Base-by-base conservation (phyloP, 2,329 filamentous ascomycete genomes). In the Fonsecaea erecta region DNA sequence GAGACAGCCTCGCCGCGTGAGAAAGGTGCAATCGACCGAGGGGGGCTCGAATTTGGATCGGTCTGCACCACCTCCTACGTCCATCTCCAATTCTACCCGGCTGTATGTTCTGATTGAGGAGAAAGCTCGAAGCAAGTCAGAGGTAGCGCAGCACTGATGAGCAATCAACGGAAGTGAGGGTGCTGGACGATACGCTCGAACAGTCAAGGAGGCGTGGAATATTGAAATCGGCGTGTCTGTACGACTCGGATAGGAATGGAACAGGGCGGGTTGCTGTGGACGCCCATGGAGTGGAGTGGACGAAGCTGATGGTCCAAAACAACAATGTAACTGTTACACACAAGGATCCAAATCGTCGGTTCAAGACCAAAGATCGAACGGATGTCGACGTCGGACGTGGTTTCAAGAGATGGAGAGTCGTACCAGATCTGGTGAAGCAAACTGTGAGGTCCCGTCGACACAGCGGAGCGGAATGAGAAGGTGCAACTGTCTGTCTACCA, bases 171-270 rank as follows among this genome's bases (percentile, higher is more conserved):
- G 34, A 16, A 21, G 57, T 18, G 62, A 37, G 2, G 35, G 53
- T 35, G 51, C 66, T 28, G 59, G 63, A 30, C 56, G 62, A 34
- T 63, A 58, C 28, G 48, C 61, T 14, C 60, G 52, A 54, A 60
- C 62, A 26, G 57, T 71, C 30, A 52, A 64, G 14, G 65, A 62
- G 9, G 62, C 5, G 65, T 18, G 62, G 69, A 34, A 56, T 66
- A 43, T 18, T 66, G n/a, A 53, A 37, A 63, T 59, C n/a, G 58
- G 60, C 26, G 67, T 70, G 70, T 64, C 43, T 71, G 54, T 72
- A 67, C 64, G 64, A 66, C n/a, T 37, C 14, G 16, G 46, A 35
- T 14, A 18, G 43, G 18, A 8, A 30, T 3, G 16, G 57, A 28
- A 34, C 32, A 26, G 14, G 35, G 32, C 30, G 21, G 43, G 14